A percentile compares a stretch with the other conserved stretches of the same genome.
Evolutionary conservation across 345 rosid species (phyloP).

Genomic region (Euphorbia pulcherrima): DNA sequence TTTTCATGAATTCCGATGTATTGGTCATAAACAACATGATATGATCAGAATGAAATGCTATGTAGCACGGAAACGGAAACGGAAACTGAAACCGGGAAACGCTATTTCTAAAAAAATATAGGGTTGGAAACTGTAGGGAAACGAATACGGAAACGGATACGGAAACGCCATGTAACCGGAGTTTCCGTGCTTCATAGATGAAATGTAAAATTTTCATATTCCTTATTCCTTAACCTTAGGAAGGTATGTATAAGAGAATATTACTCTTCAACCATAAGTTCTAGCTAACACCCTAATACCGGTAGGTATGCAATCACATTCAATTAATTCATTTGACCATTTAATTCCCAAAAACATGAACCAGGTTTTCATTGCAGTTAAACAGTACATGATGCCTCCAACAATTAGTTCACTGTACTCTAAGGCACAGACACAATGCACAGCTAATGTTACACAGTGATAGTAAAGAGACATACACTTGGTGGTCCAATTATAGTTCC

Average conservation of each 20-base stretch:
- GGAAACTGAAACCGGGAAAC: too few relatives aligned
- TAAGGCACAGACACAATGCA: background rate
- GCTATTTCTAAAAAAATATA: too few relatives aligned
- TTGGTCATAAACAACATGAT: background rate
- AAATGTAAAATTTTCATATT: background rate
- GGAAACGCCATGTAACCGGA: too few relatives aligned
- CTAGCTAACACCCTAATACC: background rate
- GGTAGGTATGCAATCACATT: background rate
- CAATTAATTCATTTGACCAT: background rate
- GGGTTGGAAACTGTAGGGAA: too few relatives aligned
- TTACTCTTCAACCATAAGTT: background rate
- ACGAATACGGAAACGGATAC: too few relatives aligned
- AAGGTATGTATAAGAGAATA: background rate
- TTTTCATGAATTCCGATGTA: background rate
- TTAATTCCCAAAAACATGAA: background rate
- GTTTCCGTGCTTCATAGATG: too few relatives aligned
- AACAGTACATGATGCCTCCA: background rate
- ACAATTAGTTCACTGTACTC: background rate
- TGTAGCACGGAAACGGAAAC: too few relatives aligned
- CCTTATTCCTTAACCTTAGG: background rate
- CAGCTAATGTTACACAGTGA: background rate
- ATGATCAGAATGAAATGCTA: background rate
- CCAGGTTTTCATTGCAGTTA: background rate
- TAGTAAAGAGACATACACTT: constrained; percentile 31
- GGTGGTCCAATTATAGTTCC: constrained; percentile 75